Evolutionary conservation across 192 early-diverging fungal genomes (phyloP), one percentile per base, ranked within the genome.

Genomic region (Coemansia sp.): DNA sequence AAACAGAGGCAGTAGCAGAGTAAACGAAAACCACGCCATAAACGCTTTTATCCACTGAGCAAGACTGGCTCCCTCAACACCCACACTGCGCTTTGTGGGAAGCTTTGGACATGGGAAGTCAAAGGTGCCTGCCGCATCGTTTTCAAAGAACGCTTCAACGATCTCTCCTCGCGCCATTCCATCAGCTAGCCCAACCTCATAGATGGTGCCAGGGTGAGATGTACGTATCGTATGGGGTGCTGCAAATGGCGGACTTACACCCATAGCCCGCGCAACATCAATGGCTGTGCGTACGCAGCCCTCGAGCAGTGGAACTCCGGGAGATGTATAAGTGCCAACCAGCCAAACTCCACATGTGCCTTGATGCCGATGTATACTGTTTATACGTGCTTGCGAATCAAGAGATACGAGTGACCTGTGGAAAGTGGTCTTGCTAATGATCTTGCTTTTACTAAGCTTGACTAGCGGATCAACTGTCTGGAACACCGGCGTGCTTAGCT

Each of bases 381-480:
- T 70, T 20, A 86, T 71, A 1, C 65, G 63, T 21, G 50, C 61
- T 65, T 80, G 78, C 14, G 84, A 84, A 9, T 72, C 78, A 5
- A 75, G 61, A 15, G 82, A 83, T 14, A 84, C 68, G 16, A 84
- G 70, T 28, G 82, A 79, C n/a, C 84, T 83, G 40, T 73, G 81
- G 60, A 86, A 84, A 38, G 46, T 43, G 0, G 82, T 63, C 0
- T 63, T 63, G 13, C 80, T 78, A 21, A 76, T 58, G 2, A 77
- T 64, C 20, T 70, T 56, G 2, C 59, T 45, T 12, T 65, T 37
- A 13, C 64, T 64, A 23, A 81, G 74, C 33, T 58, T 61, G 6
- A 77, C 52, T 26, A 78, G 66, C 12, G 84, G 83, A 59, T 86
- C 85, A 13, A 81, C 80, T 6, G 84, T 86, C 65, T 86, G 84